phyloP scores from a whole-genome alignment of 768 basidiomycete species.

The Mycena epipterygia region DNA sequence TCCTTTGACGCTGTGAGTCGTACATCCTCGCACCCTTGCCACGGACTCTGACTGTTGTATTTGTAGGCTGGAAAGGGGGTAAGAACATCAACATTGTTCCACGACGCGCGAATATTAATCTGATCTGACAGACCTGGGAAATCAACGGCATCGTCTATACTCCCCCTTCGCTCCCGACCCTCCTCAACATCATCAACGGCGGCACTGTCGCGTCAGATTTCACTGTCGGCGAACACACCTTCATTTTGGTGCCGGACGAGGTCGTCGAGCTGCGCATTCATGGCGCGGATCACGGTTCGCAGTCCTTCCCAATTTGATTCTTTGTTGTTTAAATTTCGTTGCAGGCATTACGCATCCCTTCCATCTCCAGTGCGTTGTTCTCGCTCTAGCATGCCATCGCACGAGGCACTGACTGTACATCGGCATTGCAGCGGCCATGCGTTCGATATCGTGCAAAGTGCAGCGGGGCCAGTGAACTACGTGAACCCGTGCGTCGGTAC shows the following conservation, averaged over 20 bases:
- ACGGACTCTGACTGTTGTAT: neutral
- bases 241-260: conserved; percentile 35
- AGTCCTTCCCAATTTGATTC: neutral
- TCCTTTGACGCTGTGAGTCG: neutral
- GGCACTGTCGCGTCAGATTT: conserved; percentile 33
- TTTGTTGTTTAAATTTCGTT: neutral
- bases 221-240: conserved; percentile 36
- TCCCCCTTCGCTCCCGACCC: conserved; percentile 38
- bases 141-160: conserved; percentile 39
- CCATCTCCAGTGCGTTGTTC: conserved; percentile 22
- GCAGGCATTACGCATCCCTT: conserved; percentile 16
- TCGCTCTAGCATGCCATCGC: conserved; percentile 37
- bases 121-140: conserved; percentile 20
- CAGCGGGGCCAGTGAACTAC: conserved; percentile 34
- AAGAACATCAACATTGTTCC: neutral
- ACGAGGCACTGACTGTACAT: neutral
- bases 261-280: conserved; percentile 40
- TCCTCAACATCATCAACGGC: conserved; percentile 42
- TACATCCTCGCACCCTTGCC: neutral
- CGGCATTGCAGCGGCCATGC: conserved; percentile 38
- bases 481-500: conserved; percentile 35
- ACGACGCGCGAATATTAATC: neutral
- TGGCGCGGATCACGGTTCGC: conserved; percentile 33
- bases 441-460: conserved; percentile 41
- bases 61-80: neutral